Evolutionary conservation across 345 rosid genomes (phyloP).

Genomic region (Limnanthes douglasii): DNA sequence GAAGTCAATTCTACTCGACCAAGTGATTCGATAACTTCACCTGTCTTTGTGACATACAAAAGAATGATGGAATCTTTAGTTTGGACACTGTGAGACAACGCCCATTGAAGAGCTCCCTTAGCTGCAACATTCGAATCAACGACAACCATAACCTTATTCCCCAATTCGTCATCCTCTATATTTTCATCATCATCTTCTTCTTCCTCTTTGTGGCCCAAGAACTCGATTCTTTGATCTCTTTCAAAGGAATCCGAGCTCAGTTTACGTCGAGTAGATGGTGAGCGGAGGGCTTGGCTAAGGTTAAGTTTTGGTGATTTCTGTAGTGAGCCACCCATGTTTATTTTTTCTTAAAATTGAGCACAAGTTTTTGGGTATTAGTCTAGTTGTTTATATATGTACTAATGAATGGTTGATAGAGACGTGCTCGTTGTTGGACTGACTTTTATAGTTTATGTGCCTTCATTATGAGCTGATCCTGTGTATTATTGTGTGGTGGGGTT

Average conservation of each 20-base stretch:
- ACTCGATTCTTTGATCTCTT: conserved; percentile 18
- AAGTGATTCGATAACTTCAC: conserved; percentile 10
- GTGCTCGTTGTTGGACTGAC: no score
- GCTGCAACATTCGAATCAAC: conserved; percentile 39
- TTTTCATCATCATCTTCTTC: neutral
- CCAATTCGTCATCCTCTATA: conserved; percentile 1
- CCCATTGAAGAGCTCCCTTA: conserved; percentile 57
- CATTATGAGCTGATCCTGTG: no score
- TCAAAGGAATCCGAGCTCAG: conserved; percentile 1
- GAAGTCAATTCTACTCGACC: neutral
- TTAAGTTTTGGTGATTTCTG: conserved; percentile 12
- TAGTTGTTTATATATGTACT: neutral
- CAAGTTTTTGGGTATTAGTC: conserved; percentile 2
- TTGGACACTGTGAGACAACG: conserved; percentile 35
- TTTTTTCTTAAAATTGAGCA: neutral
- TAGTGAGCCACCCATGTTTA: conserved; percentile 13
- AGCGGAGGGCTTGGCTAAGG: conserved; percentile 15
- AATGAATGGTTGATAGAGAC: neutral
- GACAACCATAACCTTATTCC: conserved; percentile 53
- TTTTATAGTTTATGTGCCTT: no score
- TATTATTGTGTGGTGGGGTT: conserved; percentile 11
- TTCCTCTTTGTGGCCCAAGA: conserved; percentile 8
- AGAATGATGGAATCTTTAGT: conserved; percentile 32
- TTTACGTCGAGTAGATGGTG: conserved; percentile 16
- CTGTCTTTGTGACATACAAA: conserved; percentile 21